Evolutionary conservation across 192 early-diverging fungal genomes (phyloP), one percentile per base, ranked within the genome.

Genomic region (Mortierella antarctica): DNA sequence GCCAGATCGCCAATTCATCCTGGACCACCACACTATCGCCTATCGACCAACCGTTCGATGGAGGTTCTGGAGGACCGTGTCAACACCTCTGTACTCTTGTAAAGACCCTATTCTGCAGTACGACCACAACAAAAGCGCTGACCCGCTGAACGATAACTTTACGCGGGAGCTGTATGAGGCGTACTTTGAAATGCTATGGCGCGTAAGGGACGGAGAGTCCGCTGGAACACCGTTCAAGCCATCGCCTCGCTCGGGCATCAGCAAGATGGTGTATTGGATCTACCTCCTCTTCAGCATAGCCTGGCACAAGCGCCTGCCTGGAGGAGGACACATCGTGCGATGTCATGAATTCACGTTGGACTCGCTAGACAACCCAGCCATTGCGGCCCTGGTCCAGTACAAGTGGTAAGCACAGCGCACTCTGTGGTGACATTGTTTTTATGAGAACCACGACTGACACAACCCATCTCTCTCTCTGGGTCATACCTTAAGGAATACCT

Each of bases 371-470:
- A 49, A 66, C 41, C 64, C 64, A 20, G 64, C 53, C 10, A 18
- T 66, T 12, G 21, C 40, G 21, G 64, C 64, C 1, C 23, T 66
- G 17, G 46, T 66, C 64, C n/a, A 54, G 18, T 66, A 66, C 64
- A 66, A 66, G 41, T 66, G 64, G 53, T 66, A 66, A 46, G 18
- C 13, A 18, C 3, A 31, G 31, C 1, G 31, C 31, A 3, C 31
- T 3, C 31, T 31, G 31, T 31, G 31, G 3, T 31, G 31, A 31
- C 31, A 31, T 31, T 3, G 31, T 31, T 31, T 31, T 31, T 31
- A 31, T 3, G 31, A 31, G 31, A 31, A 31, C 6, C 21, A 11
- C 14, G 3, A 10, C 40, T 59, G 42, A 59, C 2, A 21, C 13
- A 4, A 11, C 14, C 44, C n/a, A 8, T n/a, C n/a, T n/a, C 18